phyloP scores from a whole-genome alignment of 306 rosid species.

The Mimosa bimucronata region DNA sequence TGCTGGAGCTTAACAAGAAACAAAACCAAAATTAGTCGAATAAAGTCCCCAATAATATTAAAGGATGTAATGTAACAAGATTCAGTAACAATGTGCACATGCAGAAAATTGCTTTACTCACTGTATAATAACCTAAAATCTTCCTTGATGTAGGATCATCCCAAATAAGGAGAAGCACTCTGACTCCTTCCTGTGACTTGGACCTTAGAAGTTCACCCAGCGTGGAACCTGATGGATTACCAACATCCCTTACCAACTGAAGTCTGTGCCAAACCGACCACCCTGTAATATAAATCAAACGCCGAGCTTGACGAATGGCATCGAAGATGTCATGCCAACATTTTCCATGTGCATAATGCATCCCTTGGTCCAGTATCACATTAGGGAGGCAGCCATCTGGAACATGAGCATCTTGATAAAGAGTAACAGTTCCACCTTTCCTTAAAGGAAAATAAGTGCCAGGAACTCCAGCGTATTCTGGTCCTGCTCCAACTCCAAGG shows the following conservation, averaged over 20 bases:
- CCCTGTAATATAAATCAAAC: slow-evolving; percentile 87
- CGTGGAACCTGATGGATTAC: slow-evolving; percentile 43
- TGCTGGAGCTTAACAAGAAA: not conserved
- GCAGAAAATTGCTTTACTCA: slow-evolving; percentile 48
- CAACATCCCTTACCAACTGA: slow-evolving; percentile 70
- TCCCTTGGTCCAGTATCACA: slow-evolving; percentile 65
- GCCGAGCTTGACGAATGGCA: slow-evolving; percentile 71
- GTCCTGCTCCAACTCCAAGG: slow-evolving; percentile 91
- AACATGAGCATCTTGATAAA: slow-evolving; percentile 94
- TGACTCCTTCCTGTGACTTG: slow-evolving; percentile 94
- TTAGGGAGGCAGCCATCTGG: slow-evolving; percentile 83
- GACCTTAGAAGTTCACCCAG: slow-evolving; percentile 84
- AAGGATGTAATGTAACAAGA: slow-evolving; percentile 6
- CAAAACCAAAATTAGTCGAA: slow-evolving; percentile 7
- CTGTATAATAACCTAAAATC: slow-evolving; percentile 83
- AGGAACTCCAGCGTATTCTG: slow-evolving; percentile 83
- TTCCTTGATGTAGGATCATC: slow-evolving; percentile 96
- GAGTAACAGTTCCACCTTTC: slow-evolving; percentile 82
- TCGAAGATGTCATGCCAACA: slow-evolving; percentile 89
- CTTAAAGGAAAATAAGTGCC: slow-evolving; percentile 94
- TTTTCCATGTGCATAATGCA: slow-evolving; percentile 72
- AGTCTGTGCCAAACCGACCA: slow-evolving; percentile 98
- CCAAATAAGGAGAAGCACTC: slow-evolving; percentile 97
- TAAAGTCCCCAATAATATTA: slow-evolving; percentile 17
- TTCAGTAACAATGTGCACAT: not conserved